phyloP scores from a whole-genome alignment of 192 early-diverging fungal genomes.

The Chytriomyces sp. region DNA sequence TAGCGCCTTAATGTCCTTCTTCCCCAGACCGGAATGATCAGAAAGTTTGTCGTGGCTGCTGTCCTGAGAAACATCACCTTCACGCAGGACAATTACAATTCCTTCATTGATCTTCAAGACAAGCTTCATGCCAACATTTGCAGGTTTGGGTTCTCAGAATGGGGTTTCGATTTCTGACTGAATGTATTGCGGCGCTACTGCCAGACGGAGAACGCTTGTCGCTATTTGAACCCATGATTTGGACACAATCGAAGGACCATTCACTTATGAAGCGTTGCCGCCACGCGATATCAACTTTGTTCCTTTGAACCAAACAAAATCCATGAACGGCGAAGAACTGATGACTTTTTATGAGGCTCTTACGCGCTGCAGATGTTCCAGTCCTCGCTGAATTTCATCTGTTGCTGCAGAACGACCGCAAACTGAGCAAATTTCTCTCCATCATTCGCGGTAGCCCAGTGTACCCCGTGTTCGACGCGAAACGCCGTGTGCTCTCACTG shows the following conservation, averaged over 20 bases:
- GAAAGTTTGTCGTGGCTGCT: constrained; percentile 87
- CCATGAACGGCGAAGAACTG: constrained; percentile 84
- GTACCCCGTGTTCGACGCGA: constrained; percentile 90
- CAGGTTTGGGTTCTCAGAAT: constrained; percentile 51
- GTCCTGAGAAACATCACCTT: constrained; percentile 87
- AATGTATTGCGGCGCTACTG: neutral
- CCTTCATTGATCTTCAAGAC: constrained; percentile 98
- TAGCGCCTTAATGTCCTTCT: constrained; percentile 5
- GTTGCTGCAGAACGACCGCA: constrained; percentile 63
- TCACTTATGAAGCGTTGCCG: constrained; percentile 89
- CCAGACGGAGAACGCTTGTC: constrained; percentile 86
- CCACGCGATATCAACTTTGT: constrained; percentile 92
- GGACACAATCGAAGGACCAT: constrained; percentile 90
- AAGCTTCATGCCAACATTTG: constrained; percentile 98
- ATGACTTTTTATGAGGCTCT: constrained; percentile 85
- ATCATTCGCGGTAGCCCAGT: constrained; percentile 91
- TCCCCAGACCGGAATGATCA: constrained; percentile 75
- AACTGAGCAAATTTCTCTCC: constrained; percentile 85
- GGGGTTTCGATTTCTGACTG: neutral
- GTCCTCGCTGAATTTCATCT: neutral
- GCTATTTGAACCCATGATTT: constrained; percentile 99
- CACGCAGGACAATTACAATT: constrained; percentile 81
- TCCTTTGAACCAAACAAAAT: constrained; percentile 87
- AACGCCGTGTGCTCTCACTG: constrained; percentile 83
- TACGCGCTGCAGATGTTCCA: constrained; percentile 3